Conservation (phyloP, 305 asterid genomes). For the Fraxinus floribunda region DNA sequence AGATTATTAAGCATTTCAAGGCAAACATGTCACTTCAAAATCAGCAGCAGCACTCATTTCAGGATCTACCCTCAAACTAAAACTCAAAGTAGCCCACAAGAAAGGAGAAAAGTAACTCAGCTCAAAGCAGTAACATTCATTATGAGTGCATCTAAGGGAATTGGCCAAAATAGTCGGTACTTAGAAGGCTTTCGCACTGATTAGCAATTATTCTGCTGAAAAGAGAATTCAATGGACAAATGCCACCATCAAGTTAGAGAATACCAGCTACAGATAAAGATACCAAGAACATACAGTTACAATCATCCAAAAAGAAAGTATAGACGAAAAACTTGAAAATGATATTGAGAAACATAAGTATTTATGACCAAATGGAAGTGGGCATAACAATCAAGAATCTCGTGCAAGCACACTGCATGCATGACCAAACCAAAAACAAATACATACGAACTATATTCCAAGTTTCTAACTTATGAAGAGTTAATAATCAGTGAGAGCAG, state of each 20-base stretch:
- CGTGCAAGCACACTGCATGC: not conserved
- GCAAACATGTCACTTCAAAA: conserved; percentile 6
- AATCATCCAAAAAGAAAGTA: not conserved
- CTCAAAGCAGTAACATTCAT: not conserved
- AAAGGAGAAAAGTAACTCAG: conserved; percentile 1
- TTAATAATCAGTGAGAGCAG: not conserved
- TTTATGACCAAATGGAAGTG: not conserved
- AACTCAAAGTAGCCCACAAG: not conserved
- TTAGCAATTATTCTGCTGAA: not conserved
- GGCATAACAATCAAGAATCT: not conserved
- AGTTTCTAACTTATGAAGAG: not conserved
- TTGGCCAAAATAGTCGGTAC: not conserved
- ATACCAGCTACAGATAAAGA: not conserved
- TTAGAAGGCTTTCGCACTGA: not conserved
- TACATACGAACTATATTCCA: not conserved
- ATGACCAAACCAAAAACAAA: not conserved
- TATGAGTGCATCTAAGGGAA: not conserved
- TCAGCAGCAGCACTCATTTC: conserved; percentile 5
- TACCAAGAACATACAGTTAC: not conserved
- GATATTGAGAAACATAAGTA: not conserved
- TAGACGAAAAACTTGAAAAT: not conserved
- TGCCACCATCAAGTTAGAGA: not conserved
- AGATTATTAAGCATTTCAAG: conserved; percentile 20
- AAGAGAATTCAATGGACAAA: not conserved
- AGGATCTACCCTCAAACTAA: not conserved